Conservation (phyloP, 306 rosid genomes). For the Bauhinia variegata region DNA sequence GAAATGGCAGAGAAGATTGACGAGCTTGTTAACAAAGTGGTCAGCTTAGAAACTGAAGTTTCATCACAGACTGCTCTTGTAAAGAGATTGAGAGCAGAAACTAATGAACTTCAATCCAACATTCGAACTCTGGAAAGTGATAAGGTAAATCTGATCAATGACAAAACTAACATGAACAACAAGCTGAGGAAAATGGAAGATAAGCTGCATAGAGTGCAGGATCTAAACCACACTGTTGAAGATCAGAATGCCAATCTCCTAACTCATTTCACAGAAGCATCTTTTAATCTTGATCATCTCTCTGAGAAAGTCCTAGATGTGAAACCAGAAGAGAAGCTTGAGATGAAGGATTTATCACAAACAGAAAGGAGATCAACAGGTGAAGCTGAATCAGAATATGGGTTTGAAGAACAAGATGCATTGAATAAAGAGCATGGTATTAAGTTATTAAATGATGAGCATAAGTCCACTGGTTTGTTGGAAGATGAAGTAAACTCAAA, state of each 20-base stretch:
- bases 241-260: conserved; percentile 60
- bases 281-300: conserved; percentile 59
- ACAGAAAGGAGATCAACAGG: conserved; percentile 21
- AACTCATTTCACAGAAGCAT: conserved; percentile 68
- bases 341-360: conserved; percentile 30
- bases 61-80: conserved; percentile 77
- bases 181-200: conserved; percentile 63
- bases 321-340: conserved; percentile 49
- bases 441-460: conserved; percentile 14
- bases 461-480: too few species aligned
- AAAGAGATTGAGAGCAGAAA: conserved; percentile 55
- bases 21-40: conserved; percentile 68
- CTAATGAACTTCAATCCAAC: conserved; percentile 58
- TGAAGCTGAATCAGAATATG: conserved; percentile 33
- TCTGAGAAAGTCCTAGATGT: conserved; percentile 50
- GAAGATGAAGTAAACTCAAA: conserved; percentile 17
- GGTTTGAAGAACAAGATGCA: conserved; percentile 27
- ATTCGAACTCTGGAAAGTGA: conserved; percentile 60
- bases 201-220: conserved; percentile 47
- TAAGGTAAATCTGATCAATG: conserved; percentile 49
- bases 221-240: conserved; percentile 51
- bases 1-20: conserved; percentile 84
- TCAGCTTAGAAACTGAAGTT: conserved; percentile 70
- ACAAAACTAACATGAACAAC: conserved; percentile 44
- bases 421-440: conserved; percentile 29